These are phyloP conservation scores for Clathrus columnatus DNA, from an alignment of 768 basidiomycete genomes.

Conservation along the genomic window DNA sequence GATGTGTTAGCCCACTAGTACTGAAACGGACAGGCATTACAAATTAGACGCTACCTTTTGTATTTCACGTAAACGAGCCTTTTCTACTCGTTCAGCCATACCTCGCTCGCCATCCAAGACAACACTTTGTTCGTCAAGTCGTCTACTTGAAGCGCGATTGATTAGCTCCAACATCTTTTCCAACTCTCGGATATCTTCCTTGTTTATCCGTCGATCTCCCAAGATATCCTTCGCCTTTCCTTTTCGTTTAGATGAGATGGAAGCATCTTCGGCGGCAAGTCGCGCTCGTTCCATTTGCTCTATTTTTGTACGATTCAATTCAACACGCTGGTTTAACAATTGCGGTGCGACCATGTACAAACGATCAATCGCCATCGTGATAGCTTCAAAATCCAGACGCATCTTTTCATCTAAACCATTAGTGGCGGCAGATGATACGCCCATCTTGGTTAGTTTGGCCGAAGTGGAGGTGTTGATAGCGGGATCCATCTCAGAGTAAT, in stretches of 20 bases:
- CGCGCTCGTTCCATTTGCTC: constrained; percentile 68
- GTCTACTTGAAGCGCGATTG: constrained; percentile 60
- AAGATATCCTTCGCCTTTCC: constrained; percentile 9
- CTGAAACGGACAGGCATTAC: constrained; percentile 10
- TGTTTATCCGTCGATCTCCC: constrained; percentile 22
- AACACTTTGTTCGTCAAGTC: constrained; percentile 61
- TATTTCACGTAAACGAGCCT: constrained; percentile 46
- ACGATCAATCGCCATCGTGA: constrained; percentile 84
- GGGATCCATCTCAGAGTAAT: constrained; percentile 5
- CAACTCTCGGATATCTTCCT: constrained; percentile 40
- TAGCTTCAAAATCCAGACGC: constrained; percentile 74
- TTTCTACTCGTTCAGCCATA: constrained; percentile 46
- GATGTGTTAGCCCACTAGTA: constrained; percentile 4
- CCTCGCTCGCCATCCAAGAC: constrained; percentile 44
- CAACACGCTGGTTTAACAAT: constrained; percentile 87
- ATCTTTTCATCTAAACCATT: constrained; percentile 58
- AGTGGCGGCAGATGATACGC: constrained; percentile 1
- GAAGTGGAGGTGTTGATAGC: not conserved
- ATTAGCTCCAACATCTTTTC: constrained; percentile 66
- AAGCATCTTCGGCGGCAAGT: constrained; percentile 12
- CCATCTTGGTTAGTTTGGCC: not conserved
- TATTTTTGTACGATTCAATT: constrained; percentile 63
- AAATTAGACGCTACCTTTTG: constrained; percentile 45
- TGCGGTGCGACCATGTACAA: constrained; percentile 83
- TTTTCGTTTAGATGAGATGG: constrained; percentile 1